A percentile compares a stretch with the other conserved stretches of the same genome.
phyloP scores from a whole-genome alignment of 805 yeast species.

The Tetrapisispora pingtungensis region DNA sequence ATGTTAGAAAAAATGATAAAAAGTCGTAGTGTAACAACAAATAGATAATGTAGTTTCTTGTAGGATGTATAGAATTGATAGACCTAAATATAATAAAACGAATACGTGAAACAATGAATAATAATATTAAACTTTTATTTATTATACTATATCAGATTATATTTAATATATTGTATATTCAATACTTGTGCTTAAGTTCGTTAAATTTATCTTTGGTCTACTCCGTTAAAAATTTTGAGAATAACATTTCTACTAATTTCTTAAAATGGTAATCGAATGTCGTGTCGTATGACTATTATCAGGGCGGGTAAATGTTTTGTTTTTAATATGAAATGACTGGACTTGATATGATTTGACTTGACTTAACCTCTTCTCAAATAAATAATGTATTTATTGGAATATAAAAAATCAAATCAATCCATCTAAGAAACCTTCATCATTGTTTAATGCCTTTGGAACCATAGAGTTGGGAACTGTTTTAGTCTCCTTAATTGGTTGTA shows the following conservation, averaged over 20 bases:
- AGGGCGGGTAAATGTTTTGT: background rate
- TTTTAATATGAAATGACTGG: too few relatives aligned
- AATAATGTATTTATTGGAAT: background rate
- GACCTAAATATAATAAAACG: too few relatives aligned
- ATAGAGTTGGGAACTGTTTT: background rate
- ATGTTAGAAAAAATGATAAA: too few relatives aligned
- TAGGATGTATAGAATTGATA: too few relatives aligned
- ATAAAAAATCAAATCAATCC: conserved; percentile 9
- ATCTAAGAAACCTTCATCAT: conserved; percentile 23
- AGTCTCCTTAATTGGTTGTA: background rate
- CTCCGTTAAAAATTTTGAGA: conserved; percentile 1
- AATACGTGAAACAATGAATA: too few relatives aligned
- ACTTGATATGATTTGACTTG: background rate
- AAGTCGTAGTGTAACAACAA: background rate
- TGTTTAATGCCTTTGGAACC: conserved; percentile 14
- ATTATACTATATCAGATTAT: too few relatives aligned
- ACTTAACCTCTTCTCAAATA: background rate
- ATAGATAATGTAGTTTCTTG: background rate
- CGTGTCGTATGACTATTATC: background rate
- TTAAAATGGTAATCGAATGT: background rate
- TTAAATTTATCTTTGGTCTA: background rate
- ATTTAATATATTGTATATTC: background rate
- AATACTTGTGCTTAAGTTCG: background rate
- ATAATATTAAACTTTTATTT: background rate
- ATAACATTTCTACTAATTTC: background rate